Conservation (phyloP, 306 rosid genomes). For the Dryas alaskensis region DNA sequence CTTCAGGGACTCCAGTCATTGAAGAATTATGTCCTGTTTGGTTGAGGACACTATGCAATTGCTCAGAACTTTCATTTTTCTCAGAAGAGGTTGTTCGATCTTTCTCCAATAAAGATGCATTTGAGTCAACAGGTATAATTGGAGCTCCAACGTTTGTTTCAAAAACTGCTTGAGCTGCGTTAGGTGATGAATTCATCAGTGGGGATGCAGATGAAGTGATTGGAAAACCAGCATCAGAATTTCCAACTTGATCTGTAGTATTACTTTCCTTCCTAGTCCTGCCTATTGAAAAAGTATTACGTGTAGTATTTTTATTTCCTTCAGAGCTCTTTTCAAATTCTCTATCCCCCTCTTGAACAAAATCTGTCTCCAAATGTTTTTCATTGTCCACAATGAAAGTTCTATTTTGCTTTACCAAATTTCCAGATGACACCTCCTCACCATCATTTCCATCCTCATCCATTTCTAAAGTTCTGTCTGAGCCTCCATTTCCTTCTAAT, state of each 20-base stretch:
- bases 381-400: slow-evolving; percentile 21
- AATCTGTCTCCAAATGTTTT: slow-evolving; percentile 25
- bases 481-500: slow-evolving; percentile 24
- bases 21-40: slow-evolving; percentile 28
- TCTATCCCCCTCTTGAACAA: slow-evolving; percentile 20
- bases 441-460: slow-evolving; percentile 24
- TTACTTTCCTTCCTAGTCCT: slow-evolving; percentile 25
- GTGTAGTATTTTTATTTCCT: slow-evolving; percentile 27
- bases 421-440: slow-evolving; percentile 16
- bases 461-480: slow-evolving; percentile 31
- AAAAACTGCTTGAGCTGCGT: slow-evolving; percentile 22
- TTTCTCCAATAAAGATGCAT: slow-evolving; percentile 28
- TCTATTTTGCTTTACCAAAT: slow-evolving; percentile 28
- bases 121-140: slow-evolving; percentile 19
- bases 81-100: slow-evolving; percentile 10
- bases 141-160: slow-evolving; percentile 28
- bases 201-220: slow-evolving; percentile 33
- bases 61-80: slow-evolving; percentile 37
- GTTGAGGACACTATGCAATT: slow-evolving; percentile 25
- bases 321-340: slow-evolving; percentile 26
- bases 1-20: slow-evolving; percentile 26
- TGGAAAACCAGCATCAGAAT: slow-evolving; percentile 31
- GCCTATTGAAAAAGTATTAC: slow-evolving; percentile 22
- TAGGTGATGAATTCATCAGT: slow-evolving; percentile 25
- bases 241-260: slow-evolving; percentile 23